Evolutionary conservation across 331 rosid genomes (phyloP), one percentile per base, ranked within the genome.

Genomic region (Arachis monticola): DNA sequence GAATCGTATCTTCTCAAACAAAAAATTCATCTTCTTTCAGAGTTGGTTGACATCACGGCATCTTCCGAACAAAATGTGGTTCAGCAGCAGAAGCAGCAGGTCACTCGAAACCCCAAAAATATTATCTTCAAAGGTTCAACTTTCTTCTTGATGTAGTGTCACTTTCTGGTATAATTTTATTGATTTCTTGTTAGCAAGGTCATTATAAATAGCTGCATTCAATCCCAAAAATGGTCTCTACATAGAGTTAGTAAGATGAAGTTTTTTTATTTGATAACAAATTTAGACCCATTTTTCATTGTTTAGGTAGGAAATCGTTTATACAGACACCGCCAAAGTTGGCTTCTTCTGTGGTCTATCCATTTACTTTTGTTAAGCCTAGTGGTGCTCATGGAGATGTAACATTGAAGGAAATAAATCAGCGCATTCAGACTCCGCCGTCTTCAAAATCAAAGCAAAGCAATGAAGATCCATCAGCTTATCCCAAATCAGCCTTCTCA

Each of bases 351-450:
- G 96, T 95, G 83, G 99, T 92, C 65, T 95, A 95, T 86, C 99
- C 99, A 60, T 95, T 95, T 86, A 90, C 97, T 70, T 90, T 95
- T 84, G 88, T 95, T 61, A 95, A 95, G 80, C 99, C 99, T 45
- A 86, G 93, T 73, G 99, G 94, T 52, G 89, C 92, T 38, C 97
- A 87, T 77, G 99, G 99, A 74, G 98, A 91, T 47, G 96, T 95
- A 32, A 95, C 99, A 59, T 86, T 95, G 83, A 95, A 95, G 83
- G 98, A 95, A 75, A 95, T 95, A 82, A 95, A 95, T 84, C 96
- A 90, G 88, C 91, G 92, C 75, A 95, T 95, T 79, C 91, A 52
- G 17, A 87, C 93, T 38, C 99, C 99, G 2, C 88, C 97, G 64
- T 97, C 93, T 50, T 79, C 87, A n/a, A 95, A 89, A 73, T 67